Evolutionary conservation across 2,329 filamentous ascomycete genomes (phyloP), one percentile per base, ranked within the genome.

Genomic region (Claviceps maximensis): DNA sequence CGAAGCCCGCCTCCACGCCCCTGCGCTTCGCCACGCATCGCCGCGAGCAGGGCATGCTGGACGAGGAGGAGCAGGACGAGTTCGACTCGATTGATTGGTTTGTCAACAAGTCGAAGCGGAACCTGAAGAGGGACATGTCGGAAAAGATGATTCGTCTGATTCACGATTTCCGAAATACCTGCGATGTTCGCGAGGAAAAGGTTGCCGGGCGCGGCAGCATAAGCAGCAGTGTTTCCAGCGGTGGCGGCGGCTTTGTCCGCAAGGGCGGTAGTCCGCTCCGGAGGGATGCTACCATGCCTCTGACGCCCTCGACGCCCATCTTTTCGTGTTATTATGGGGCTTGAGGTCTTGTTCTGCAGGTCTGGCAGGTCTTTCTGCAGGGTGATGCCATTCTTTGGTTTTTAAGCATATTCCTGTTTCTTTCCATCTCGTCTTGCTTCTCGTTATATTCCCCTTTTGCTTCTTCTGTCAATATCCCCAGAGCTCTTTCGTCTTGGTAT

Each of bases 1-100:
- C 65, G 55, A 70, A 66, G 56, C 53, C 67, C 0, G 50, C 55
- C 1, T 62, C 63, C 27, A 72, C 70, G 8, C 70, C 69, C 6
- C 57, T 71, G 17, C 63, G 69, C 7, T 72, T 72, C 50, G 70
- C 70, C 2, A 58, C 52, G 2, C 70, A 72, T 54, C 61, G 70
- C 8, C 61, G 68, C 15, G 48, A 47, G 9, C 48, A 55, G 19
- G 52, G 55, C 6, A 54, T 55, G 29, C 44, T 59, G 31, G 56
- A 62, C 31, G 67, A 70, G 46, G 66, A 71, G 52, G 68, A 71
- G 55, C 67, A 67, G 6, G 66, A 70, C 23, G 57, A 59, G 0
- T 71, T 69, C 48, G 69, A 71, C 57, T 58, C 56, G 6, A 38
- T 58, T 6, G 51, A 56, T 27, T 57, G 56, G 53, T 58, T 58